Conservation (phyloP, 2,329 filamentous ascomycete genomes). For the Fusarium multiceps region DNA sequence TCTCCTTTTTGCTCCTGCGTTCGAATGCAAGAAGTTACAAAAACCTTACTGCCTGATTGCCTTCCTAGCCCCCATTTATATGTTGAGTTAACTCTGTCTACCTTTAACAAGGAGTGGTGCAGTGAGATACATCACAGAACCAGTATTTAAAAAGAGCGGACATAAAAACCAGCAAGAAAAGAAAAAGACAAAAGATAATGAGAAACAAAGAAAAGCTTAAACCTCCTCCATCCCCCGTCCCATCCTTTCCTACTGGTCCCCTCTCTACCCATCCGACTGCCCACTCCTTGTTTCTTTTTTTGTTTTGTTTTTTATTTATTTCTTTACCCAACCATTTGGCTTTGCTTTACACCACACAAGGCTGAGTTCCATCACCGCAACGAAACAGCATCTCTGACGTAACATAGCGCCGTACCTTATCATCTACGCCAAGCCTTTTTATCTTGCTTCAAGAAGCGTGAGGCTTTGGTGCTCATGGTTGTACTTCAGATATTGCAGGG, state of each 20-base stretch:
- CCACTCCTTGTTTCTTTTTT: not conserved
- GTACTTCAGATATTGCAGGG: not conserved
- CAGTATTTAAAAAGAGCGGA: too few relatives aligned
- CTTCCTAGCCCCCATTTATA: not conserved
- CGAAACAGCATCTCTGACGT: not conserved
- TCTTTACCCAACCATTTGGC: too few relatives aligned
- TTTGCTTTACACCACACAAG: not conserved
- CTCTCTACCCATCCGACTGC: not conserved
- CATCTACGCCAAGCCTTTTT: rapidly evolving
- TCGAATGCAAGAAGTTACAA: too few relatives aligned
- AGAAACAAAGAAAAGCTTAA: too few relatives aligned
- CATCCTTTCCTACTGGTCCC: not conserved
- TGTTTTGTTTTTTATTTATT: too few relatives aligned
- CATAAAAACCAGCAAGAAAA: too few relatives aligned
- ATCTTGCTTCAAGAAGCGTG: not conserved
- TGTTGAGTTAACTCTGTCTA: not conserved
- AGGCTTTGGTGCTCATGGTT: too few relatives aligned
- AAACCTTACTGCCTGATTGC: too few relatives aligned
- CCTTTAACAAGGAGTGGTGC: not conserved
- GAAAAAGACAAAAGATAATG: too few relatives aligned
- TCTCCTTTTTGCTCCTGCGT: too few relatives aligned
- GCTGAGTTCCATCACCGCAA: not conserved
- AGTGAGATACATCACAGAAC: not conserved
- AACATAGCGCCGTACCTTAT: too few relatives aligned
- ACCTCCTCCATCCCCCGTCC: too few relatives aligned